Evolutionary conservation across 2,329 filamentous ascomycete genomes (phyloP), one percentile per base, ranked within the genome.

Genomic region (Aspergillus flavus): DNA sequence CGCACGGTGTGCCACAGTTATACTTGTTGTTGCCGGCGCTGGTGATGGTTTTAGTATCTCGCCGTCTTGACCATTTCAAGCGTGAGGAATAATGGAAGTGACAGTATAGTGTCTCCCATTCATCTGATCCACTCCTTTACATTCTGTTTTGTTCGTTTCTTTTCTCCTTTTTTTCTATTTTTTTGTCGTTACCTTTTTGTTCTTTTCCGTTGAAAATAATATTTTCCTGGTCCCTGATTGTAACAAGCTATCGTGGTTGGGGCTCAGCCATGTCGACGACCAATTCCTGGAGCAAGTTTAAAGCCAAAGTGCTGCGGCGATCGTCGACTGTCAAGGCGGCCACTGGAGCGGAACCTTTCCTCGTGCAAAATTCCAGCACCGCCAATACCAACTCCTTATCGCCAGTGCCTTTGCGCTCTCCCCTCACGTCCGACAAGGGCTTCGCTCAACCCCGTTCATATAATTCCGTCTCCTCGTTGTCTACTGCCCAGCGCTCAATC

Each of bases 301-400:
- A 76, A 66, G 71, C 73, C 43, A 77, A 75, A 66, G 71, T 78
- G 63, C 69, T 78, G 64, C 75, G 76, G 61, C 75, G 75, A 72
- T 75, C 76, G 65, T 76, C 77, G 39, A 72, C 69, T 34, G 41
- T 52, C 39, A 45, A 34, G 63, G 68, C 72, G 70, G 72, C 55
- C 58, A 62, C 52, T 26, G 52, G 52, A 28, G 52, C 52, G 52
- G 46, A 57, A 34, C 61, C 64, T 58, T 45, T 30, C 52, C 23
- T 57, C 56, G 61, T 57, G n/a, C 39, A 61, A 26, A 62, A 65
- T 62, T 58, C 59, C 62, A 54, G 58, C 32, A 59, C 50, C 36
- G 34, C 41, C 43, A 62, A 62, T 23, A 32, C 58, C 30, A 36
- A 59, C 58, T 45, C 58, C 58, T 41, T 52, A 60, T 55, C 50